Evolutionary conservation across 139 green algal species (phyloP), one percentile per base, ranked within the genome.

Genomic region (Nannochloris sp.): DNA sequence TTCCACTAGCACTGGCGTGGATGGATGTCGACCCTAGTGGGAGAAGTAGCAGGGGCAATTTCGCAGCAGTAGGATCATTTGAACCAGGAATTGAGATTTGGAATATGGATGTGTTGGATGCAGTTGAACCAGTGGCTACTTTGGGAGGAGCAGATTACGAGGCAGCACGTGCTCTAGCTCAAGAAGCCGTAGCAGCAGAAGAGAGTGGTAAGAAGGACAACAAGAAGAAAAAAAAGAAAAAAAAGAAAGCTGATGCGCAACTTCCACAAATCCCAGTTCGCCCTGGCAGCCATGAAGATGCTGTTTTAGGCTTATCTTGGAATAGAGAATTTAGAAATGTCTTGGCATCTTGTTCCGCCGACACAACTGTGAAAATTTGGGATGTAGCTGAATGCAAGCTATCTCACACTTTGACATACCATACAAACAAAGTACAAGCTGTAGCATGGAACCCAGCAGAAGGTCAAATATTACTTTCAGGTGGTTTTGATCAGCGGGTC

Each of bases 61-160:
- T 97, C 56, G 87, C 85, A 8, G 92, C 92, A 0, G 79, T 97
- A 8, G 87, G 87, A 29, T 95, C 76, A 23, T 87, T 97, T 75
- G 82, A 92, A 60, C 93, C 93, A 5, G 91, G 83, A 8, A 97
- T 98, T 60, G 93, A 98, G 74, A 80, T 98, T 23, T 98, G 93
- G 93, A 87, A 98, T 74, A 66, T 98, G 34, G 89, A 97, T 63
- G 76, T 89, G 33, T 32, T 95, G 33, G 89, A 96, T 54, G 65
- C 74, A 34, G 88, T 97, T 15, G 91, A 96, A 81, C 91, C 91
- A 4, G 70, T 87, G 14, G 72, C 61, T 0, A 81, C 61, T 7
- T 80, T 98, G 30, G 92, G 92, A 3, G 93, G 92, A 1, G 59
- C 78, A 24, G 71, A 84, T 46, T 54, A 67, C 14, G 48, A 54